A percentile compares a stretch with the other conserved stretches of the same genome.
These are phyloP conservation scores for Meyerozyma carpophila DNA, from an alignment of 1,139 yeast species.

Conservation along the genomic window DNA sequence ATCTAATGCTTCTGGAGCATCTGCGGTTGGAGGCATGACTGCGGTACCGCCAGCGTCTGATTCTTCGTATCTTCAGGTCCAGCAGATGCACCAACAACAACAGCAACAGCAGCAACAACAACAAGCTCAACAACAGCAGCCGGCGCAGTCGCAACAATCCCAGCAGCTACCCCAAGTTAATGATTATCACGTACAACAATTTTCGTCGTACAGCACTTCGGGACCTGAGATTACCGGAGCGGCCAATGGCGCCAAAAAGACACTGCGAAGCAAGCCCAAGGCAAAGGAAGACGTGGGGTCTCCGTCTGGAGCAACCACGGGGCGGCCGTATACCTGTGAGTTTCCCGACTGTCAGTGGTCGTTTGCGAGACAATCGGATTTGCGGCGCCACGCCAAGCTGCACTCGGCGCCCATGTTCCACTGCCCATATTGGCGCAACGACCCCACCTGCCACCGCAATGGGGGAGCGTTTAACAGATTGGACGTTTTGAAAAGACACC, in stretches of 20 bases:
- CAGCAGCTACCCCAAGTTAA: constrained; percentile 3
- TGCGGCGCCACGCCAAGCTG: constrained; percentile 58
- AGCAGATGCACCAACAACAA: constrained; percentile 4
- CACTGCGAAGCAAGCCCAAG: neutral
- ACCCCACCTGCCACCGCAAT: constrained; percentile 65
- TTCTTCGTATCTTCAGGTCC: neutral
- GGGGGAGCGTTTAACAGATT: constrained; percentile 68
- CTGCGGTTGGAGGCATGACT: neutral
- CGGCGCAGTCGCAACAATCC: neutral
- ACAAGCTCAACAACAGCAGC: constrained; percentile 2
- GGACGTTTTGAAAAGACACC: constrained; percentile 67
- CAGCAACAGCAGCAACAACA: neutral
- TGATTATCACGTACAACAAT: neutral
- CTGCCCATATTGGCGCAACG: constrained; percentile 67
- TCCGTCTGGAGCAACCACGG: neutral
- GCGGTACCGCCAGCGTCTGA: neutral
- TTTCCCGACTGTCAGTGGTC: constrained; percentile 59
- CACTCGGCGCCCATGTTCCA: constrained; percentile 61
- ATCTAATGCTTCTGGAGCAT: neutral
- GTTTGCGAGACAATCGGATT: constrained; percentile 61
- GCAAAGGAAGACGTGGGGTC: neutral
- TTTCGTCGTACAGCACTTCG: neutral
- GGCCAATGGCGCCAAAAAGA: neutral
- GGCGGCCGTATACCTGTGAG: constrained; percentile 45
- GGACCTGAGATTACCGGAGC: neutral